These are phyloP conservation scores for Metschnikowia shivogae DNA, from an alignment of 805 yeast genomes.

Conservation along the genomic window DNA sequence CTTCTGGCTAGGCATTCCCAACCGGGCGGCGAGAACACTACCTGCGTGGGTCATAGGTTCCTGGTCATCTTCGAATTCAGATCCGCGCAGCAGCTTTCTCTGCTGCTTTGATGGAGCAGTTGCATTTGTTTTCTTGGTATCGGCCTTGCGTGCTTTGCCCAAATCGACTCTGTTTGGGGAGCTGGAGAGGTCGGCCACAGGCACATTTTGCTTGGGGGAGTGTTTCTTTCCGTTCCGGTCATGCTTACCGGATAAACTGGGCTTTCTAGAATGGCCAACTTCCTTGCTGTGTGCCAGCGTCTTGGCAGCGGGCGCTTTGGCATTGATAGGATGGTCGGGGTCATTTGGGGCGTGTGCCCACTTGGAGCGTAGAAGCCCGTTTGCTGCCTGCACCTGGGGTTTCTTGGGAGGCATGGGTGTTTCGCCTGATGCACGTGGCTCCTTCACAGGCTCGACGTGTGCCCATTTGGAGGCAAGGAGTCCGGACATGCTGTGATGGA, in stretches of 20 bases:
- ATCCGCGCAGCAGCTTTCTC: neutral
- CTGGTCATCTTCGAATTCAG: conserved; percentile 11
- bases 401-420: neutral
- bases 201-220: neutral
- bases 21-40: conserved; percentile 28
- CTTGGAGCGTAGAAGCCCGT: conserved; percentile 20
- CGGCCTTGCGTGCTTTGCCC: neutral
- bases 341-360: conserved; percentile 29
- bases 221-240: neutral
- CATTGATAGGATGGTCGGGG: neutral
- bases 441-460: conserved; percentile 17
- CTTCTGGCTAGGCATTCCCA: conserved; percentile 14
- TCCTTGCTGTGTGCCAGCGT: neutral
- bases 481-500: conserved; percentile 14
- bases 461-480: conserved; percentile 35
- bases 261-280: neutral
- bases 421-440: neutral
- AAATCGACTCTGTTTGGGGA: neutral
- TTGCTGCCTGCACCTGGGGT: neutral
- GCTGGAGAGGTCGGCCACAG: neutral
- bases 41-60: conserved; percentile 32
- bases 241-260: neutral
- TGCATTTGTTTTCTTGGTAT: neutral
- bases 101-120: neutral
- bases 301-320: neutral